Percentiles rank a stretch among this genome's conserved stretches.
Evolutionary conservation across 441 rosid species (phyloP).

Genomic region (Jatropha podagrica): DNA sequence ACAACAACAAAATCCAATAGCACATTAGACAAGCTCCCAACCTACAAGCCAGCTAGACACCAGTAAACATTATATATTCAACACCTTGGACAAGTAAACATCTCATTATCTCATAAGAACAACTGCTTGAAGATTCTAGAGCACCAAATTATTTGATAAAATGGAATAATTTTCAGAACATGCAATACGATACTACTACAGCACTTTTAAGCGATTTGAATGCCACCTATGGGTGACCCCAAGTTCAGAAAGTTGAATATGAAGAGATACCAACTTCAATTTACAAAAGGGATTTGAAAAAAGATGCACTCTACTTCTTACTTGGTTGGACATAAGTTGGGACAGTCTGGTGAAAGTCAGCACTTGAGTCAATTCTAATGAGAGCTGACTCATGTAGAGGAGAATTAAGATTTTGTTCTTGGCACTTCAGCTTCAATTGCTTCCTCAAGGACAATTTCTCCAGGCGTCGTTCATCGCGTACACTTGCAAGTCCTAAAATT

Average conservation of each 20-base stretch:
- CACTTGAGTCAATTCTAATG: conserved; percentile 43
- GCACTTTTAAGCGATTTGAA: background rate
- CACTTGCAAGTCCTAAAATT: conserved; percentile 53
- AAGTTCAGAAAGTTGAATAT: background rate
- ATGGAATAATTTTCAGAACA: background rate
- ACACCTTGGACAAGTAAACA: background rate
- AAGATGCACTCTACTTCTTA: conserved; percentile 28
- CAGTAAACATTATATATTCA: background rate
- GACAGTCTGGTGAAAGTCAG: conserved; percentile 45
- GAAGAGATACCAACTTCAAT: conserved; percentile 4
- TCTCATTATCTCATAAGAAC: background rate
- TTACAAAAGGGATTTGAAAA: background rate
- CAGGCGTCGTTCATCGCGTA: conserved; percentile 50
- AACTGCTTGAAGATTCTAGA: no score
- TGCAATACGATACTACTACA: no score
- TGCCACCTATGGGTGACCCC: background rate
- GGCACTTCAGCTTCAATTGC: conserved; percentile 92
- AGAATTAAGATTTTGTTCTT: conserved; percentile 63
- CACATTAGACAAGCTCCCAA: background rate
- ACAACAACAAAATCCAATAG: no score
- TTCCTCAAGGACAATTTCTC: conserved; percentile 84
- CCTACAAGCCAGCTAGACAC: background rate
- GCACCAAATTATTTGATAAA: background rate
- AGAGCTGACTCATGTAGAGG: conserved; percentile 53
- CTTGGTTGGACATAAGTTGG: conserved; percentile 49